phyloP scores from a whole-genome alignment of 352 stramenopile genomes.

The Phytophthora niederhauseri region DNA sequence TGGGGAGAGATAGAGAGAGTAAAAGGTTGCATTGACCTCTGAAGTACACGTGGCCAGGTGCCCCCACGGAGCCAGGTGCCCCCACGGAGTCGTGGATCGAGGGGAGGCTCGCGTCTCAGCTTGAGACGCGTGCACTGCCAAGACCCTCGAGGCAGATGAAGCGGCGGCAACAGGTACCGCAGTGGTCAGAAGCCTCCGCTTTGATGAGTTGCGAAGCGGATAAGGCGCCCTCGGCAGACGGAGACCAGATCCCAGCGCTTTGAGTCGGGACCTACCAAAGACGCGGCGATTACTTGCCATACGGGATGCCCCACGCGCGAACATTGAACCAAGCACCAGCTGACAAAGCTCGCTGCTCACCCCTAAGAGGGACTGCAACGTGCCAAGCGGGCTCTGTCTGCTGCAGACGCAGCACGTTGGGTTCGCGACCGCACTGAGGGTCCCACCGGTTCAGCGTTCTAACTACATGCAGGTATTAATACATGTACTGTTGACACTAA shows the following conservation, averaged over 20 bases:
- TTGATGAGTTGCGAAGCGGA: constrained; percentile 5
- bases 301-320: constrained; percentile 2
- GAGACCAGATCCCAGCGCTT: constrained; percentile 27
- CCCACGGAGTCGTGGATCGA: background rate
- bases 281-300: constrained; percentile 2
- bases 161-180: background rate
- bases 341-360: background rate
- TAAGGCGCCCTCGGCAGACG: constrained; percentile 17
- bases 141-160: constrained; percentile 16
- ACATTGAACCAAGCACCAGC: constrained; percentile 7
- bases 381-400: constrained; percentile 20
- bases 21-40: background rate
- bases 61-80: no score
- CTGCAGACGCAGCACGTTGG: background rate
- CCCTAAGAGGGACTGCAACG: constrained; percentile 5
- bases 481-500: background rate
- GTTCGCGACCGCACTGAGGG: background rate
- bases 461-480: no score
- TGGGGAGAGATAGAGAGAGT: background rate
- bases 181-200: constrained; percentile 3
- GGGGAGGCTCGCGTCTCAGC: background rate
- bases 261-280: constrained; percentile 22
- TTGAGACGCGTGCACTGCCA: background rate
- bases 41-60: no score
- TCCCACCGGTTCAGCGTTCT: background rate